Evolutionary conservation across 148 eudicot species (phyloP).

Genomic region (Amaranthus hypochondriacus): DNA sequence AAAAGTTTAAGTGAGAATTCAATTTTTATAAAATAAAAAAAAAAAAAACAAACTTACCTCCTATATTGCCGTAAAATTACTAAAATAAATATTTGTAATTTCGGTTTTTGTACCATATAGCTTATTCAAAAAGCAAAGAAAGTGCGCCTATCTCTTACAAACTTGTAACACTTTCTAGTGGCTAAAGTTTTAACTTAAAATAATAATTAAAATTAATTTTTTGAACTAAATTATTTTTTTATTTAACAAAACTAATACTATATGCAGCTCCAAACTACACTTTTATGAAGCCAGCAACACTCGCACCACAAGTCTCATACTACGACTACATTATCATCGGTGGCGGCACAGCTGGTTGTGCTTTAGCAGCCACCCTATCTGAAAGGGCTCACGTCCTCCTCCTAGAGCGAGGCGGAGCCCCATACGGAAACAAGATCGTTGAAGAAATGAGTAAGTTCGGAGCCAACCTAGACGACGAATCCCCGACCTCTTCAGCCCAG

Average conservation of each 20-base stretch:
- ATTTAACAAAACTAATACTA: background rate
- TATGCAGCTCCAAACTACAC: constrained; percentile 35
- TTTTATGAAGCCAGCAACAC: constrained; percentile 27
- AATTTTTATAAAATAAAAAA: too few species aligned
- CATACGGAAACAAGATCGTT: constrained; percentile 29
- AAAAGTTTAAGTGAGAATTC: too few species aligned
- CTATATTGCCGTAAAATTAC: too few species aligned
- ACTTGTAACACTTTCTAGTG: too few species aligned
- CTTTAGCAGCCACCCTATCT: constrained; percentile 45
- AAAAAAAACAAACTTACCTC: too few species aligned
- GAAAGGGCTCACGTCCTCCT: constrained; percentile 32
- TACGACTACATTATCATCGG: constrained; percentile 48
- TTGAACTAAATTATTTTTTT: too few species aligned
- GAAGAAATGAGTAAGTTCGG: constrained; percentile 26
- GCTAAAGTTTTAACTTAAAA: background rate
- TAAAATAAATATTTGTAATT: too few species aligned
- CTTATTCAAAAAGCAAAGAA: too few species aligned
- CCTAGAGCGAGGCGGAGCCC: constrained; percentile 50
- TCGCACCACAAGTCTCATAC: constrained; percentile 24
- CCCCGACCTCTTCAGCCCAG: constrained; percentile 32
- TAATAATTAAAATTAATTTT: background rate
- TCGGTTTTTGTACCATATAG: too few species aligned
- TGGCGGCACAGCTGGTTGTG: constrained; percentile 46
- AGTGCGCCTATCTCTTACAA: too few species aligned
- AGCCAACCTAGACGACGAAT: constrained; percentile 24